Evolutionary conservation across 495 filamentous ascomycete genomes (phyloP), one percentile per base, ranked within the genome.

Genomic region (Penicillium pulvis): DNA sequence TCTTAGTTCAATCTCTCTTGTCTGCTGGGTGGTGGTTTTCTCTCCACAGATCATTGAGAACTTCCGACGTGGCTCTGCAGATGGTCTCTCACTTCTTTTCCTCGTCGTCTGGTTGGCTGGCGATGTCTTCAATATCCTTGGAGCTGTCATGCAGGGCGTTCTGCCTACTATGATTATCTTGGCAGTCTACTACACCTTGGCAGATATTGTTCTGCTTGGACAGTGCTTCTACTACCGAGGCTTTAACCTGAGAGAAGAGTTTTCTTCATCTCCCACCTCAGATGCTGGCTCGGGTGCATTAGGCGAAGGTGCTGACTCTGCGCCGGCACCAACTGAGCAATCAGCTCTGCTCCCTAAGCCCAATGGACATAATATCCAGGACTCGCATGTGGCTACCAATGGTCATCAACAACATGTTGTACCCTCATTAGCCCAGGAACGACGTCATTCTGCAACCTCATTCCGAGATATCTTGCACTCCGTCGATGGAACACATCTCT

Each of bases 1-100:
- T 28, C 17, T 3, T 33, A 93, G 90, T 9, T 97, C 93, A 3
- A 92, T 98, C 60, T 94, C 90, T 24, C 96, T 98, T 65, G 92
- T 93, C 45, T 97, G 92, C 68, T 98, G 94, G 94, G 88, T 98
- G 19, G 92, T 97, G 28, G 94, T 98, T 39, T 98, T 96, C 78
- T 92, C 93, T 0, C 94, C 94, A 9, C 94, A 98, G 59, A 98
- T 98, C 62, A 83, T 97, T 63, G 92, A 96, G 68, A 97, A 97
- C 66, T 97, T 97, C 74, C 87, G 86, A 52, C 86, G 94, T 36
- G 76, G 84, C 60, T 94, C 90, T 33, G 91, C 93, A 45, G 90
- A 97, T 68, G 94, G 91, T 6, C 82, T 98, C 0, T 96, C 91
- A 0, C 82, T 98, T 51, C 83, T 89, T 28, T 98, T 98, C 73